Evolutionary conservation across 2,329 filamentous ascomycete species (phyloP), one percentile per base, ranked within the genome.

Genomic region (Dactylonectria macrodidyma): DNA sequence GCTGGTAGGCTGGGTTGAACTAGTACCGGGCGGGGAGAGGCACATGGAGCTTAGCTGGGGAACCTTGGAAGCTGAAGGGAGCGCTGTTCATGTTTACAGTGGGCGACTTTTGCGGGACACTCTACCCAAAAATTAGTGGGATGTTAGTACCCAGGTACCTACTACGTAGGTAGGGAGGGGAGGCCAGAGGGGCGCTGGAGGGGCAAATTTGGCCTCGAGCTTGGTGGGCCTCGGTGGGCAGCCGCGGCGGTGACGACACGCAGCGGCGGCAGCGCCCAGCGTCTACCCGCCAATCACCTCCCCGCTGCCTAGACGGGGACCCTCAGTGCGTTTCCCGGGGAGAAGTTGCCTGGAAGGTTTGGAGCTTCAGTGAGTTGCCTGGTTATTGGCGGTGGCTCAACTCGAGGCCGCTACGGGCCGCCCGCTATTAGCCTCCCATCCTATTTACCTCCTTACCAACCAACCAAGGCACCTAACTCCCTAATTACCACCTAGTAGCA

Each of bases 191-290:
- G 63, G 63, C 54, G 66, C 59, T 70, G 63, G 72, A 74, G 73
- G 73, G 71, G 73, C 71, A 71, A 64, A 66, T 44, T 64, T 59
- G 62, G 26, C 24, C 22, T 48, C 61, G 56, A 65, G 67, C 51
- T 57, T 60, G 60, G 62, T 56, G 62, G 62, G 50, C 47, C 44
- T 70, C 66, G 65, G 71, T 62, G 62, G 44, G 46, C 59, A 19
- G 19, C 19, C 19, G 65, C 52, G 67, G 72, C 70, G 73, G 73
- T 76, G 73, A 75, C 70, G 69, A 73, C 71, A 73, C 64, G 47
- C 36, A 16, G 22, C 22, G 12, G 24, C 47, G 26, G 30, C 26
- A 54, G 30, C 51, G 33, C n/a, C 33, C 51, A n/a, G 16, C 41
- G n/a, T n/a, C 41, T 7, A 14, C 41, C 16, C 41, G 36, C 36